A percentile compares a stretch with the other conserved stretches of the same genome.
Conservation (phyloP, 2,329 filamentous ascomycete genomes). For the Clarireedia hainanense region DNA sequence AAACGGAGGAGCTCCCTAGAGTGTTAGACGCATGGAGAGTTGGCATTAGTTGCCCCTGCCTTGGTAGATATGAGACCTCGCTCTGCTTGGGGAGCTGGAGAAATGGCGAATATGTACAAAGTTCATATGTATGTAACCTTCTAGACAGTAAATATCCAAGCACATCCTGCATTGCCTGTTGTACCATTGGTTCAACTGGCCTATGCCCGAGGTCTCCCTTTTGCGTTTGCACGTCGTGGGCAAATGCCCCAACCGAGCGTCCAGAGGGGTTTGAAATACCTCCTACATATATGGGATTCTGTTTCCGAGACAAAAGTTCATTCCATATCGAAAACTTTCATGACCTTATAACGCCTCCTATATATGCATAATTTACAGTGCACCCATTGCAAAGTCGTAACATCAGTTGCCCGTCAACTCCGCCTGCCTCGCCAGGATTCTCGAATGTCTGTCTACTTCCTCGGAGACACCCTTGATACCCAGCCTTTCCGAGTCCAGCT, state of each 20-base stretch:
- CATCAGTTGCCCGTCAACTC: conserved; percentile 52
- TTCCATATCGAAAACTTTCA: background rate
- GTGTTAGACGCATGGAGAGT: background rate
- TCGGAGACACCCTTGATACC: conserved; percentile 80
- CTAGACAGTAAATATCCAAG: background rate
- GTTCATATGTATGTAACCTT: background rate
- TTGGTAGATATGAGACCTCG: background rate
- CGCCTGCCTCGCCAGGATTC: conserved; percentile 71
- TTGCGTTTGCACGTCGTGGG: no score
- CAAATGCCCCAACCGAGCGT: background rate
- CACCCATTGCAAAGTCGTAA: conserved; percentile 4
- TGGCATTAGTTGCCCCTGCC: background rate
- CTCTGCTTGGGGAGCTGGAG: background rate
- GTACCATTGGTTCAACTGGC: no score
- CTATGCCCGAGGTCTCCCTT: no score
- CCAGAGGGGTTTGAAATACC: background rate
- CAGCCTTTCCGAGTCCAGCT: conserved; percentile 70
- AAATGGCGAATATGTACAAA: background rate
- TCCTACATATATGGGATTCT: background rate
- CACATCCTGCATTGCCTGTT: no score
- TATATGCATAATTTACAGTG: conserved; percentile 15
- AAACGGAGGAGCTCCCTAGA: no score
- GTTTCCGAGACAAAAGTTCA: background rate
- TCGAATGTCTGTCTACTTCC: conserved; percentile 85
- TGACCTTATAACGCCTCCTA: conserved; percentile 21